These are phyloP conservation scores for Phanerodontia chrysosporium DNA, from an alignment of 768 basidiomycete genomes.

Conservation along the genomic window DNA sequence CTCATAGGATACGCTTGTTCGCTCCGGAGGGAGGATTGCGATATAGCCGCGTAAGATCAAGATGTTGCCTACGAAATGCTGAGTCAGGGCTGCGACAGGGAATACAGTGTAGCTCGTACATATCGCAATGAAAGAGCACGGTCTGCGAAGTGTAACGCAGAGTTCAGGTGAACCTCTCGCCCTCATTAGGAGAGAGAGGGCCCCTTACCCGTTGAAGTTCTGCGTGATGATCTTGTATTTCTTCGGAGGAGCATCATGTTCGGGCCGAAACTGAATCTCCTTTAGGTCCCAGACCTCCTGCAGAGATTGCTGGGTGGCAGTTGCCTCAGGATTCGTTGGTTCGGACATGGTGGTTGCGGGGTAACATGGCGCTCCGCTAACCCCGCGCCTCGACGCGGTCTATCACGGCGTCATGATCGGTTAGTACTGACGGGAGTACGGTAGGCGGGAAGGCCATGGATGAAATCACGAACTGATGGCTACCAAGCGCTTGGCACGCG, in stretches of 20 bases:
- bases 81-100: neutral
- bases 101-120: conserved; percentile 40
- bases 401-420: neutral
- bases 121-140: conserved; percentile 89
- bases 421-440: too few species aligned
- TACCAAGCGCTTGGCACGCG: too few species aligned
- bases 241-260: conserved; percentile 21
- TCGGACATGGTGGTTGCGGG: conserved; percentile 6
- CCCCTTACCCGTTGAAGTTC: conserved; percentile 74
- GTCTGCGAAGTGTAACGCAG: conserved; percentile 39
- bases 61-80: conserved; percentile 65
- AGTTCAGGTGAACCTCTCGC: neutral
- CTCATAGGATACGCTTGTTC: conserved; percentile 76
- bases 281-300: conserved; percentile 79
- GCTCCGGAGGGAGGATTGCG: conserved; percentile 59
- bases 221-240: conserved; percentile 69
- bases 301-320: conserved; percentile 1
- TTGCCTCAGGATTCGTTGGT: neutral
- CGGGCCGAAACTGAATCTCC: conserved; percentile 46
- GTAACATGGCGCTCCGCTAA: neutral
- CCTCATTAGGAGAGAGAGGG: neutral
- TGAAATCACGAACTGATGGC: too few species aligned
- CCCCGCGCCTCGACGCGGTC: neutral
- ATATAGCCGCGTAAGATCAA: conserved; percentile 84
- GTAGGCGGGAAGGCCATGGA: too few species aligned